Evolutionary conservation across 1,139 yeast species (phyloP).

Genomic region (Candida sojae): DNA sequence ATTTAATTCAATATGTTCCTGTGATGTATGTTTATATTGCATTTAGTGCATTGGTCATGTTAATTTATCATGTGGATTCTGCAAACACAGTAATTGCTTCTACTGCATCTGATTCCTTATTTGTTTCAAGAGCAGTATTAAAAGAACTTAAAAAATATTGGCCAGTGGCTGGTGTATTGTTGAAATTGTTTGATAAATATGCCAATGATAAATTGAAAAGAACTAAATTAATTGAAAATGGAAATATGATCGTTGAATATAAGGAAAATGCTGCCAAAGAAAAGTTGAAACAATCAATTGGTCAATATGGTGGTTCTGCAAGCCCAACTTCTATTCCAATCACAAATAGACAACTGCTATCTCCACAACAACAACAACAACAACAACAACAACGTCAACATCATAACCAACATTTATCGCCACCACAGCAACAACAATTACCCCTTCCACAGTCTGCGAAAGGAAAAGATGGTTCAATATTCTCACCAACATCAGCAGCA

Average conservation of each 20-base stretch:
- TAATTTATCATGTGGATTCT: conserved; percentile 73
- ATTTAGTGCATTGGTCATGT: conserved; percentile 71
- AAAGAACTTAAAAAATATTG: conserved; percentile 51
- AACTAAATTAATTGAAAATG: conserved; percentile 45
- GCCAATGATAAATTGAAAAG: conserved; percentile 48
- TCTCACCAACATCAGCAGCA: conserved; percentile 15
- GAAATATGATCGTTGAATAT: conserved; percentile 39
- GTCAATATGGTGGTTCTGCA: background rate
- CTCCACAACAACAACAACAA: conserved; percentile 10
- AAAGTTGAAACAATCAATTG: background rate
- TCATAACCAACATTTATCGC: conserved; percentile 6
- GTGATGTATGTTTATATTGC: conserved; percentile 58
- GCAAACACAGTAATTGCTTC: conserved; percentile 56
- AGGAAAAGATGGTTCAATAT: background rate
- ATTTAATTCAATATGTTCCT: conserved; percentile 56
- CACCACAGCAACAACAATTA: conserved; percentile 9
- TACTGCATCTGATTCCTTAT: conserved; percentile 60
- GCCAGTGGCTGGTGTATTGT: conserved; percentile 46
- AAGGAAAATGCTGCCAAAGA: conserved; percentile 26
- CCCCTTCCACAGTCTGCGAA: conserved; percentile 7
- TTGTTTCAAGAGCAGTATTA: conserved; percentile 52
- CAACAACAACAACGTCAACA: conserved; percentile 8
- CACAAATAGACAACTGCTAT: conserved; percentile 2
- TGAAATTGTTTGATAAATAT: conserved; percentile 45
- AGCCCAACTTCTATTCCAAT: background rate